A percentile compares a stretch with the other conserved stretches of the same genome.
These are phyloP conservation scores for Astragalus membranaceus DNA, from an alignment of 306 rosid genomes.

Conservation along the genomic window DNA sequence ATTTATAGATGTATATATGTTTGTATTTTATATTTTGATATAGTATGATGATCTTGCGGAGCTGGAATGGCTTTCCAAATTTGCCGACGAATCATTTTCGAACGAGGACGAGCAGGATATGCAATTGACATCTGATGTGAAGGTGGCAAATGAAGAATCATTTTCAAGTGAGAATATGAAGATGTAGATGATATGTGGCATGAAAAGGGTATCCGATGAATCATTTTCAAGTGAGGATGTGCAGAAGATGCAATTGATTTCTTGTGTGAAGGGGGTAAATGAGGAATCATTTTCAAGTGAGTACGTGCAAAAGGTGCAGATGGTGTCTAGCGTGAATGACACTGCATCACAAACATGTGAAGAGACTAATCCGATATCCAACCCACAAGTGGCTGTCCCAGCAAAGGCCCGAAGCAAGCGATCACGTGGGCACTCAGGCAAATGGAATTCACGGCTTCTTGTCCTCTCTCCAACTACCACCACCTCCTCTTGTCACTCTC, in stretches of 20 bases:
- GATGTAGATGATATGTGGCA: no score
- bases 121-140: conserved; percentile 67
- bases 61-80: conserved; percentile 86
- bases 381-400: conserved; percentile 51
- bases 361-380: no score
- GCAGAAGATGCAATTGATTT: no score
- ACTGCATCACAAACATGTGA: not conserved
- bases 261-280: no score
- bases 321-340: no score
- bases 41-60: conserved; percentile 85
- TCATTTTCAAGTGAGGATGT: no score
- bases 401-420: conserved; percentile 92
- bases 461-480: conserved; percentile 39
- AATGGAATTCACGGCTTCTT: conserved; percentile 74
- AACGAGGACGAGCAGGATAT: conserved; percentile 72
- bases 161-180: no score
- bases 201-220: no score
- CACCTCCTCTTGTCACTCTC: conserved; percentile 5
- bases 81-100: conserved; percentile 85
- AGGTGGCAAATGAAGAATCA: conserved; percentile 24
- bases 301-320: no score
- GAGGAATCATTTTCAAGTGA: no score
- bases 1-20: no score
- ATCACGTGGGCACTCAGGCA: conserved; percentile 69
- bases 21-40: not conserved